Percentiles rank a stretch among this genome's conserved stretches.
phyloP scores from a whole-genome alignment of 2,329 filamentous ascomycete species.

The Juglanconis juglandina region DNA sequence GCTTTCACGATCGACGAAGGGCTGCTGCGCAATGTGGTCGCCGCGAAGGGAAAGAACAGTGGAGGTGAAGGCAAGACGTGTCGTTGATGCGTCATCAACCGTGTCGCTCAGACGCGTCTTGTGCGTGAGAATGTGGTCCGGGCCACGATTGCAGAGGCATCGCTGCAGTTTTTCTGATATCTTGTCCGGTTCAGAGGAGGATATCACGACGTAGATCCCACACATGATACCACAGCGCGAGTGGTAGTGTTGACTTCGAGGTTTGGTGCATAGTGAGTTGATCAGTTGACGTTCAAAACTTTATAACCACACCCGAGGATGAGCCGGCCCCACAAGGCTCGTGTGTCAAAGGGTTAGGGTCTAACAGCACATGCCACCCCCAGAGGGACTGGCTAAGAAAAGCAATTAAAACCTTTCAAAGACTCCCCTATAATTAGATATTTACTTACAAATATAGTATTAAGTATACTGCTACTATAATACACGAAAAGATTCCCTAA shows the following conservation, averaged over 20 bases:
- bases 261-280: neutral
- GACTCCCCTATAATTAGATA: too few relatives aligned
- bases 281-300: neutral
- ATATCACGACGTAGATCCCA: slow-evolving; percentile 56
- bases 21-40: slow-evolving; percentile 66
- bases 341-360: neutral
- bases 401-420: neutral
- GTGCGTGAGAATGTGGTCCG: slow-evolving; percentile 52
- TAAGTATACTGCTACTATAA: too few relatives aligned
- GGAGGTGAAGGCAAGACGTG: slow-evolving; percentile 65
- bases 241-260: neutral
- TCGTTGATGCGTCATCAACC: slow-evolving; percentile 23
- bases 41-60: slow-evolving; percentile 91
- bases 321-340: neutral
- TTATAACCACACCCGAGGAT: neutral
- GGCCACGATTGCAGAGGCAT: slow-evolving; percentile 54
- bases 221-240: slow-evolving; percentile 45
- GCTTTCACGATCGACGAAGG: slow-evolving; percentile 56
- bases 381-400: neutral
- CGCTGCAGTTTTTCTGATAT: slow-evolving; percentile 37
- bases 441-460: too few relatives aligned
- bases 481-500: neutral
- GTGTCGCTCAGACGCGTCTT: slow-evolving; percentile 27
- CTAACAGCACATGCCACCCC: neutral
- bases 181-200: slow-evolving; percentile 28